Evolutionary conservation across 306 rosid species (phyloP).

Genomic region (Arachis stenosperma): DNA sequence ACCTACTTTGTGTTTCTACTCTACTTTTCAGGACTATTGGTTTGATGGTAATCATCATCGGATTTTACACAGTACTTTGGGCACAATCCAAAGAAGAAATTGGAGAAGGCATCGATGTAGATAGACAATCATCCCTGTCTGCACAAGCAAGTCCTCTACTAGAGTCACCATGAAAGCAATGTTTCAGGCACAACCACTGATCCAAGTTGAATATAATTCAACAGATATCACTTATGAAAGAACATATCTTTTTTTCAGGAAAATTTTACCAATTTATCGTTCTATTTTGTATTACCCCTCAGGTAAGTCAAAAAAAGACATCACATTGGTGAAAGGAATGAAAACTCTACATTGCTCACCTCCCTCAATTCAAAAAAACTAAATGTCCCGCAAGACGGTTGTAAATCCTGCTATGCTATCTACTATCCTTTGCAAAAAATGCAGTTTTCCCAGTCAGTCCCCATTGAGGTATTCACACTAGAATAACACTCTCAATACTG

Average conservation of each 20-base stretch:
- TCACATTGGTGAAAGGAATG: slow-evolving; percentile 13
- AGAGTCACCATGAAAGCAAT: slow-evolving; percentile 31
- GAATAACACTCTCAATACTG: slow-evolving; percentile 15
- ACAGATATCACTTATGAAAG: not conserved
- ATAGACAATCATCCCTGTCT: slow-evolving; percentile 36
- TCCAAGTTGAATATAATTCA: not conserved
- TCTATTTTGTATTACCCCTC: slow-evolving; percentile 8
- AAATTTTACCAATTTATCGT: not conserved
- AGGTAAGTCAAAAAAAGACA: not conserved
- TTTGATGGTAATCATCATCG: slow-evolving; percentile 50
- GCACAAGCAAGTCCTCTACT: slow-evolving; percentile 46
- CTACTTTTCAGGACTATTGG: slow-evolving; percentile 50
- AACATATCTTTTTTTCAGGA: not conserved
- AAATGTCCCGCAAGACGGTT: slow-evolving; percentile 5
- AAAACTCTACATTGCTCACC: slow-evolving; percentile 29
- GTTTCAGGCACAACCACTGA: slow-evolving; percentile 5
- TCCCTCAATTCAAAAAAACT: slow-evolving; percentile 9
- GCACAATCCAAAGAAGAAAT: slow-evolving; percentile 54
- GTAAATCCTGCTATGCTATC: slow-evolving; percentile 45
- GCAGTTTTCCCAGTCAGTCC: slow-evolving; percentile 21
- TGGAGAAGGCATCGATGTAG: slow-evolving; percentile 29
- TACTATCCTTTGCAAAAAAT: slow-evolving; percentile 32
- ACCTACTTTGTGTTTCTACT: not conserved
- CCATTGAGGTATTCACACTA: slow-evolving; percentile 30
- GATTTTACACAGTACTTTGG: slow-evolving; percentile 69